These are phyloP conservation scores for Eucalyptus rudis DNA, from an alignment of 345 rosid species.

Conservation along the genomic window DNA sequence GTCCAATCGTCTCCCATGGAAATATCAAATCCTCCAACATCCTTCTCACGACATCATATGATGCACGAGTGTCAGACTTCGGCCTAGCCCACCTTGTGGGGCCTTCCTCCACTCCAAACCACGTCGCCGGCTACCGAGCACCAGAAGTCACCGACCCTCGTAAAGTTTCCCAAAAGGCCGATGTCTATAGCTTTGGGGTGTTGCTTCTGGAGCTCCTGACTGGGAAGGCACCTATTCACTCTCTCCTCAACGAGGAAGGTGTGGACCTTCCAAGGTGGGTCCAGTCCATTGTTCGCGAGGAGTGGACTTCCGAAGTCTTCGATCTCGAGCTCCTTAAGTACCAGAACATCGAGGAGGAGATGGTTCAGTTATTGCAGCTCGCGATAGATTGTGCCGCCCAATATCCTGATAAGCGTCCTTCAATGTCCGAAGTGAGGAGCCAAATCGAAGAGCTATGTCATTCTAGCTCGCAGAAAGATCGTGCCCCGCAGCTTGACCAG, in stretches of 20 bases:
- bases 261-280: conserved; percentile 46
- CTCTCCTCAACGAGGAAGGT: conserved; percentile 35
- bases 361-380: conserved; percentile 61
- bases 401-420: conserved; percentile 56
- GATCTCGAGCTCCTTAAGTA: conserved; percentile 56
- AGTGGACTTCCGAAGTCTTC: conserved; percentile 49
- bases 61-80: conserved; percentile 31
- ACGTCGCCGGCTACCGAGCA: conserved; percentile 36
- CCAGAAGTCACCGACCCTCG: conserved; percentile 47
- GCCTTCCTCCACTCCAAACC: conserved; percentile 31
- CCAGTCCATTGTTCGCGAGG: conserved; percentile 41
- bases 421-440: conserved; percentile 39
- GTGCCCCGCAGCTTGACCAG: not conserved
- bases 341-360: conserved; percentile 46
- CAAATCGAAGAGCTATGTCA: conserved; percentile 29
- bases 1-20: conserved; percentile 29
- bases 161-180: conserved; percentile 38
- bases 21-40: conserved; percentile 40
- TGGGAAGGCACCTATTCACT: conserved; percentile 32
- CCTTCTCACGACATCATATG: conserved; percentile 26
- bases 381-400: conserved; percentile 59
- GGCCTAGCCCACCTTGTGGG: conserved; percentile 37
- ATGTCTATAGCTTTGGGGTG: conserved; percentile 40
- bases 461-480: not conserved
- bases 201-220: conserved; percentile 34